Percentiles rank a stretch among this genome's conserved stretches.
Conservation (phyloP, 2,329 filamentous ascomycete genomes). For the Stachybotrys chartarum region DNA sequence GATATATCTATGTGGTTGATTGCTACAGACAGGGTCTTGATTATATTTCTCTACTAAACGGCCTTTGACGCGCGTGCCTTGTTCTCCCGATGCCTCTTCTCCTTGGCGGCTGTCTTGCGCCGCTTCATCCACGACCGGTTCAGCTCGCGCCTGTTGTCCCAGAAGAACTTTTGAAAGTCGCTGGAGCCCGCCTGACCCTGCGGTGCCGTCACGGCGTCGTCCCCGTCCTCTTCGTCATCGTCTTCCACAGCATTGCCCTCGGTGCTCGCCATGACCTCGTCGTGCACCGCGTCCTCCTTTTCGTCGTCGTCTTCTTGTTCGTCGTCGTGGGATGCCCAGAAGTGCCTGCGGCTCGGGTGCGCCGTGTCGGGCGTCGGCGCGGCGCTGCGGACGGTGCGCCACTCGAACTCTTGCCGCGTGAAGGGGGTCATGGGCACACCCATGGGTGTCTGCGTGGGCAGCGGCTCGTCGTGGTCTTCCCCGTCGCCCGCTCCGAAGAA, state of each 20-base stretch:
- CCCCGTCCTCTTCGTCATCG: constrained; percentile 19
- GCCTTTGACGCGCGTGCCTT: constrained; percentile 41
- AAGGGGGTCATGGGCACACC: constrained; percentile 72
- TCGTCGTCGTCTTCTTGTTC: constrained; percentile 29
- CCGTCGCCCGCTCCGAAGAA: constrained; percentile 60
- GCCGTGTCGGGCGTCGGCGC: constrained; percentile 94
- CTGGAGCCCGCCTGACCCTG: constrained; percentile 23
- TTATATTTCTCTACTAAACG: constrained; percentile 12
- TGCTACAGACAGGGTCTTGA: too few relatives aligned
- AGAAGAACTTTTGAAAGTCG: constrained; percentile 63
- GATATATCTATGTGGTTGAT: too few relatives aligned
- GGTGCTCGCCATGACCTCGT: constrained; percentile 12
- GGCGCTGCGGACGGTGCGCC: constrained; percentile 71
- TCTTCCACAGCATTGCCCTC: constrained; percentile 18
- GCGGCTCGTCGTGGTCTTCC: constrained; percentile 34
- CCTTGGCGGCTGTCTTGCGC: constrained; percentile 55
- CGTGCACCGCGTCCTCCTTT: constrained; percentile 23
- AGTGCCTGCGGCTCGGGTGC: constrained; percentile 55
- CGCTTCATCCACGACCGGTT: constrained; percentile 61
- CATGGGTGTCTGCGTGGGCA: constrained; percentile 8
- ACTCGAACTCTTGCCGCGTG: constrained; percentile 70
- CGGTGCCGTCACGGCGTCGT: constrained; percentile 12
- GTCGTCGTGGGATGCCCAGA: constrained; percentile 41
- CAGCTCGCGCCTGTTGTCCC: constrained; percentile 57
- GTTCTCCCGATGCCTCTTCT: constrained; percentile 60